phyloP scores from a whole-genome alignment of 495 filamentous ascomycete species.

The Tuber magnatum region DNA sequence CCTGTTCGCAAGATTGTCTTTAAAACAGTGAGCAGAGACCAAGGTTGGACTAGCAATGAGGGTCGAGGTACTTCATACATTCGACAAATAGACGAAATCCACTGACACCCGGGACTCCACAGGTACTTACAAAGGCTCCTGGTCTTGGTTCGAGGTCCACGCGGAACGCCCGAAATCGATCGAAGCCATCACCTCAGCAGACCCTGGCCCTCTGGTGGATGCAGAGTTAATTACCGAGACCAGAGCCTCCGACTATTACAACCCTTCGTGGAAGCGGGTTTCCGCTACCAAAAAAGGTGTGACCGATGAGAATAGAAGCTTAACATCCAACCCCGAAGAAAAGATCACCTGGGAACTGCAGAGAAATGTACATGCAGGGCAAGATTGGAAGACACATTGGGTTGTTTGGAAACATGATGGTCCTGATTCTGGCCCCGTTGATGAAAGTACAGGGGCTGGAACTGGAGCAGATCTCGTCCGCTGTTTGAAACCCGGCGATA shows the following conservation, averaged over 20 bases:
- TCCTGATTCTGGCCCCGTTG: not conserved
- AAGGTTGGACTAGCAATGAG: conserved; percentile 52
- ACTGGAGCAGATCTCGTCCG: conserved; percentile 17
- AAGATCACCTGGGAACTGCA: conserved; percentile 16
- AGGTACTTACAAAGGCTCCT: conserved; percentile 21
- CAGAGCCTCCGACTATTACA: not conserved
- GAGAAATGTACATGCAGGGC: conserved; percentile 15
- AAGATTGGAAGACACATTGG: conserved; percentile 3
- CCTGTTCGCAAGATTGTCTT: conserved; percentile 59
- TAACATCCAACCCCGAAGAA: not conserved
- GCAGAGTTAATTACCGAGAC: not conserved
- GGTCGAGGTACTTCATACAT: conserved; percentile 1
- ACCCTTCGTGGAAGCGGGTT: conserved; percentile 12
- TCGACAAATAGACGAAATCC: not conserved
- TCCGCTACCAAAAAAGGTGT: not conserved
- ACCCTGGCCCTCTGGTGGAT: not conserved
- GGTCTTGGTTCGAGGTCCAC: conserved; percentile 26
- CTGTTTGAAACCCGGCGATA: conserved; percentile 20
- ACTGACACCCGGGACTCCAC: not conserved
- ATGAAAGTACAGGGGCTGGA: not conserved
- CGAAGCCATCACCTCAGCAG: conserved; percentile 4
- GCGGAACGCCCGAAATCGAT: conserved; percentile 21
- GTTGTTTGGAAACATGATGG: conserved; percentile 16
- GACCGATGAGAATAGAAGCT: not conserved
- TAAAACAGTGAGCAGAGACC: conserved; percentile 57